A percentile compares a stretch with the other conserved stretches of the same genome.
phyloP scores from a whole-genome alignment of 2,329 filamentous ascomycete species.

The Colletotrichum sp. region DNA sequence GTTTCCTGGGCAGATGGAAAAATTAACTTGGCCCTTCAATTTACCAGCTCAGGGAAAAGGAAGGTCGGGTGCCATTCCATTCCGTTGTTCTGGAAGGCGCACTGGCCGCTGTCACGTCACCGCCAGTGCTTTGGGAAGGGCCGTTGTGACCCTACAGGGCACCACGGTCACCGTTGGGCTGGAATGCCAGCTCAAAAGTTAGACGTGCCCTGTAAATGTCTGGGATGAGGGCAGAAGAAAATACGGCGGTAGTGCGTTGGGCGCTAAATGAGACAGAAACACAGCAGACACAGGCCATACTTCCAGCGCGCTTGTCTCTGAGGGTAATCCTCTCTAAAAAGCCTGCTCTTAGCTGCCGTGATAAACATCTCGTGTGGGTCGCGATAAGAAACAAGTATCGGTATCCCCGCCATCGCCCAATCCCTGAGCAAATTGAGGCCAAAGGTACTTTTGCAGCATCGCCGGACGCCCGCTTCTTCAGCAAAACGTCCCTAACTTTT shows the following conservation, averaged over 20 bases:
- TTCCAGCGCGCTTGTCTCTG: not conserved
- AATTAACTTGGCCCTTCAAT: not conserved
- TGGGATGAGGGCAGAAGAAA: not conserved
- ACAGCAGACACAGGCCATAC: not conserved
- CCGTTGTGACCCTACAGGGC: not conserved
- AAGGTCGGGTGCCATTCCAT: not conserved
- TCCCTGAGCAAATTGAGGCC: not conserved
- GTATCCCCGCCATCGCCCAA: not conserved
- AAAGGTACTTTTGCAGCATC: not conserved
- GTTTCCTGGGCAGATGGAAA: not conserved
- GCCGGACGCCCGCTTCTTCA: not conserved
- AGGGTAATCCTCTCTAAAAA: not conserved
- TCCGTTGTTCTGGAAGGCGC: slow-evolving; percentile 2
- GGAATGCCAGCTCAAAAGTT: not conserved
- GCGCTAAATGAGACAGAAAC: not conserved
- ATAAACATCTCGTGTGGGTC: not conserved
- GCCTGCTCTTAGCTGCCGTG: not conserved
- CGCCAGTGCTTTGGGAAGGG: not conserved
- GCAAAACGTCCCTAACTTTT: not conserved
- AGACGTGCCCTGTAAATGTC: not conserved
- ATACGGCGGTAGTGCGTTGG: not conserved
- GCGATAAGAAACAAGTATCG: slow-evolving; percentile 7
- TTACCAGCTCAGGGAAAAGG: not conserved
- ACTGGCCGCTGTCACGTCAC: slow-evolving; percentile 6
- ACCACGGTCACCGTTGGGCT: not conserved